phyloP scores from a whole-genome alignment of 2,329 filamentous ascomycete species.

The Xylariaceae sp. region DNA sequence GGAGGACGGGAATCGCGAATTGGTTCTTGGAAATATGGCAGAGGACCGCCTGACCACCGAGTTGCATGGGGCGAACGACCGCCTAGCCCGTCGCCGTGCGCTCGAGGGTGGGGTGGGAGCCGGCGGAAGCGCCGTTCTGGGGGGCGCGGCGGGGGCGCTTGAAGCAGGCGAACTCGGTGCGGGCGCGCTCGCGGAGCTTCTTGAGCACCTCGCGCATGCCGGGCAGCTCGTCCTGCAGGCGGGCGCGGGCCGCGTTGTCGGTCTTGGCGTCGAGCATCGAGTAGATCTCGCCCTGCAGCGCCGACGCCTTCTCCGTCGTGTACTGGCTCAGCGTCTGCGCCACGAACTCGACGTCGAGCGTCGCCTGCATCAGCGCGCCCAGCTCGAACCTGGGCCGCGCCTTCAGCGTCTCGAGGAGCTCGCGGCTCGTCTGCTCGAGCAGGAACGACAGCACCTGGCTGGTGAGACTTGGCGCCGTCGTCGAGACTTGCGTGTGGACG shows the following conservation, averaged over 20 bases:
- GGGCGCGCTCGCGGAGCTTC: constrained; percentile 76
- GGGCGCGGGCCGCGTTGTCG: constrained; percentile 79
- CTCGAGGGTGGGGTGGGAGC: constrained; percentile 21
- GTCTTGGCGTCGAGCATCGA: constrained; percentile 87
- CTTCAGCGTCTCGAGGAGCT: constrained; percentile 80
- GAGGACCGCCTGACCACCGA: background rate
- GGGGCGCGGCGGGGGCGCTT: constrained; percentile 46
- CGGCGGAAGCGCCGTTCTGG: constrained; percentile 2
- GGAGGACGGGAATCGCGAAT: background rate
- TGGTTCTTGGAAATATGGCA: background rate
- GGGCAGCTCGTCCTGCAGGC: constrained; percentile 82
- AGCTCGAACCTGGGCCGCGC: constrained; percentile 70
- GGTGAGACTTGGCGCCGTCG: constrained; percentile 75
- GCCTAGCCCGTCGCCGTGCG: constrained; percentile 37
- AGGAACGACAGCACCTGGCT: constrained; percentile 82
- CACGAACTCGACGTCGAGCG: constrained; percentile 94
- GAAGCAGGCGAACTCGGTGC: constrained; percentile 87
- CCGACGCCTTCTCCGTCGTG: constrained; percentile 78
- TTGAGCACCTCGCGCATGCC: constrained; percentile 90
- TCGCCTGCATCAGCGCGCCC: constrained; percentile 90
- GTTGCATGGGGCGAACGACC: constrained; percentile 11
- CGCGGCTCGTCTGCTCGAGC: constrained; percentile 76
- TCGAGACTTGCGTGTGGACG: constrained; percentile 87
- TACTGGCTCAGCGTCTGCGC: constrained; percentile 91
- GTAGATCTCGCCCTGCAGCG: constrained; percentile 88